Conservation (phyloP, 2,329 filamentous ascomycete genomes). For the Arthroderma sp. region DNA sequence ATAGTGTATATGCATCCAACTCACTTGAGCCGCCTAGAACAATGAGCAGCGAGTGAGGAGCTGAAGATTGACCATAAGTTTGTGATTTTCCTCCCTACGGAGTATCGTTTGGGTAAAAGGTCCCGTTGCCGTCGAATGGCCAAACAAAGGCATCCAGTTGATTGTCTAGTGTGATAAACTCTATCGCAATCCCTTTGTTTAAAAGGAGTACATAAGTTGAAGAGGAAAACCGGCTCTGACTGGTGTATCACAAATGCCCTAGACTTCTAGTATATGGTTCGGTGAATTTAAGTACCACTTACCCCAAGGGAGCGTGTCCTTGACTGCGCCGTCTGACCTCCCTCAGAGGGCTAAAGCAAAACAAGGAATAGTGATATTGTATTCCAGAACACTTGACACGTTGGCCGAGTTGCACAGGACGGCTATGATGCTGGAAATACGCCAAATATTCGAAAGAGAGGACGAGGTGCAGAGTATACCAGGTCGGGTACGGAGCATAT, state of each 20-base stretch:
- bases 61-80: too few species aligned
- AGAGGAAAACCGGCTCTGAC: neutral
- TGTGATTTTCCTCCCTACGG: too few species aligned
- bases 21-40: too few species aligned
- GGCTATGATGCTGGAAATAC: neutral
- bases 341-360: neutral
- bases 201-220: conserved; percentile 1
- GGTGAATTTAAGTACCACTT: neutral
- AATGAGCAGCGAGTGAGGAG: neutral
- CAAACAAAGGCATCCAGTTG: neutral
- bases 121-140: neutral
- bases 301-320: neutral
- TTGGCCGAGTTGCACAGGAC: neutral
- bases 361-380: neutral
- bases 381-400: conserved; percentile 1
- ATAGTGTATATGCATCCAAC: too few species aligned
- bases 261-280: neutral
- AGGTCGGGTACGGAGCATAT: neutral
- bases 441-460: neutral
- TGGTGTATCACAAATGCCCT: neutral
- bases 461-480: neutral
- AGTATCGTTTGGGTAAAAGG: too few species aligned
- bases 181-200: conserved; percentile 4
- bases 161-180: neutral
- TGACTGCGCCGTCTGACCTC: neutral